These are phyloP conservation scores for Pneumocystis wakefieldiae DNA, from an alignment of 1,139 yeast species.

Conservation along the genomic window DNA sequence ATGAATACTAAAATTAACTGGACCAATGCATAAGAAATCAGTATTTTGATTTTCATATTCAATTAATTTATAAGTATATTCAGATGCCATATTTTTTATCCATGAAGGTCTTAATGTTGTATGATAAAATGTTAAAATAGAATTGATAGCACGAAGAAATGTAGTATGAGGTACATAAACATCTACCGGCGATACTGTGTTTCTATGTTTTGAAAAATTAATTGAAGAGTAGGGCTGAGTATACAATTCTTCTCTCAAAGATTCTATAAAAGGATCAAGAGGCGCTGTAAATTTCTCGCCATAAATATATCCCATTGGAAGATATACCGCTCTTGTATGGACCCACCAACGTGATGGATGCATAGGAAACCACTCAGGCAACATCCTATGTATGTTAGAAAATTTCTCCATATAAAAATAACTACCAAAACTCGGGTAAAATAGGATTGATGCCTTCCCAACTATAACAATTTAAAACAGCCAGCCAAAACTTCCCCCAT, in stretches of 20 bases:
- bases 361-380: constrained; percentile 66
- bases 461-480: constrained; percentile 61
- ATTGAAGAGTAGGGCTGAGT: constrained; percentile 48
- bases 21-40: constrained; percentile 76
- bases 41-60: constrained; percentile 67
- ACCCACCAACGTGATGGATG: constrained; percentile 99
- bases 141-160: constrained; percentile 50
- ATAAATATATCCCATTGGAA: constrained; percentile 72
- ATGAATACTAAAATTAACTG: constrained; percentile 78
- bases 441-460: constrained; percentile 99
- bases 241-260: constrained; percentile 66
- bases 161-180: constrained; percentile 82
- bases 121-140: constrained; percentile 47
- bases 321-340: constrained; percentile 83
- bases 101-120: constrained; percentile 57
- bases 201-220: constrained; percentile 55
- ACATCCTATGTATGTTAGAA: constrained; percentile 21
- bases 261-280: constrained; percentile 46
- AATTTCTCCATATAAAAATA: background rate
- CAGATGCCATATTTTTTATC: constrained; percentile 42
- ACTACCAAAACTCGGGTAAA: constrained; percentile 78
- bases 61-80: constrained; percentile 45
- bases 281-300: constrained; percentile 38
- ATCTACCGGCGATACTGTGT: constrained; percentile 82
- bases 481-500: constrained; percentile 94